Evolutionary conservation across 2,329 filamentous ascomycete genomes (phyloP), one percentile per base, ranked within the genome.

Genomic region (Pyrenochaeta sp.): DNA sequence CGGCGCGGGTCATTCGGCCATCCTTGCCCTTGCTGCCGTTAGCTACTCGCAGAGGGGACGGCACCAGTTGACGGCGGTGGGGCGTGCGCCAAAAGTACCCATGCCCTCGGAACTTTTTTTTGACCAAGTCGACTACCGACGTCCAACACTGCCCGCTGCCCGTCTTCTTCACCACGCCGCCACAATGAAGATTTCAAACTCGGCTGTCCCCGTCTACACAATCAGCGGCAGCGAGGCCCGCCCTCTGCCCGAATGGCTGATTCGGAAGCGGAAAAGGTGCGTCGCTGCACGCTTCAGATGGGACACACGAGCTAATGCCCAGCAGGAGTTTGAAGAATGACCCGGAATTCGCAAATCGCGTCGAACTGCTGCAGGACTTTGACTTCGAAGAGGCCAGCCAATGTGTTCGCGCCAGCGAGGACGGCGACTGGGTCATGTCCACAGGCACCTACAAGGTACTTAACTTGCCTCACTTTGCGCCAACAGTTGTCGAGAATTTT

Each of bases 331-430:
- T 96, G 59, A 97, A 97, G 74, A 86, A 93, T 58, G 93, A 97
- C 67, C 81, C 88, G 48, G 93, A 96, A 68, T 97, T 93, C 73
- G 87, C 92, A 53, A 96, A 91, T 71, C 88, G 94, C 55, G 87
- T 99, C 60, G 94, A 99, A 72, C 80, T 99, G 44, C 81, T 99
- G 24, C 94, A 99, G 65, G 94, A 99, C 68, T 99, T 99, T 71
- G 92, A 95, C 67, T 97, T 99, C 63, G 92, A 96, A 63, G 92
- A 96, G 74, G 93, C 95, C 27, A 96, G 91, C 67, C 84, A 87
- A 58, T 96, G 93, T 68, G 84, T 99, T 52, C 84, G 90, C 35
- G 84, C 94, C 52, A 96, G 90, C 61, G 92, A 96, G 45, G 94
- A 99, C 82, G 93, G 93, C 35, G 87, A 97, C 68, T 99, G 94